Conservation (phyloP, 306 rosid genomes). For the Quercus robur region DNA sequence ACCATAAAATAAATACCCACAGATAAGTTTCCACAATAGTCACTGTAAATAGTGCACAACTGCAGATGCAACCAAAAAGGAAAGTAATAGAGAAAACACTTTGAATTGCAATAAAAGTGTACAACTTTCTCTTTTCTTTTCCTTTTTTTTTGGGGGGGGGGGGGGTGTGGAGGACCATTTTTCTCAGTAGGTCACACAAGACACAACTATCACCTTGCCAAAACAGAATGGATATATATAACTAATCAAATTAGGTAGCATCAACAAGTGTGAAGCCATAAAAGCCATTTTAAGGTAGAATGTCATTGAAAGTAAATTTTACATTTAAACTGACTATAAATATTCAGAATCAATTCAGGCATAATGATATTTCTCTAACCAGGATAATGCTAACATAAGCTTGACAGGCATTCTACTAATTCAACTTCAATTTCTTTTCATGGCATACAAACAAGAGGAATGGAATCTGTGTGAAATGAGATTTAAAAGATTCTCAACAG, state of each 20-base stretch:
- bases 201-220: neutral
- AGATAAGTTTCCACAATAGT: neutral
- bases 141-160: neutral
- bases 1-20: conserved; percentile 3
- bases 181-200: neutral
- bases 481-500: neutral
- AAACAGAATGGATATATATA: neutral
- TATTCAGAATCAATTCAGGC: neutral
- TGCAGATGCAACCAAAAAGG: neutral
- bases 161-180: too few relatives aligned
- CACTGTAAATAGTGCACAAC: neutral
- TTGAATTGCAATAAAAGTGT: neutral
- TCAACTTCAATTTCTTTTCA: neutral
- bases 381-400: neutral
- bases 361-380: neutral
- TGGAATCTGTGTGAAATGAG: neutral
- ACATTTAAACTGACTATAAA: neutral
- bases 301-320: neutral
- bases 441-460: neutral
- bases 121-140: neutral
- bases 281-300: neutral
- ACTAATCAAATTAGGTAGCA: neutral
- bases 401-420: neutral
- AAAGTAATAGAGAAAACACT: neutral
- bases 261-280: neutral